phyloP scores from a whole-genome alignment of 2,329 filamentous ascomycete species.

The Plenodomus lindquistii region DNA sequence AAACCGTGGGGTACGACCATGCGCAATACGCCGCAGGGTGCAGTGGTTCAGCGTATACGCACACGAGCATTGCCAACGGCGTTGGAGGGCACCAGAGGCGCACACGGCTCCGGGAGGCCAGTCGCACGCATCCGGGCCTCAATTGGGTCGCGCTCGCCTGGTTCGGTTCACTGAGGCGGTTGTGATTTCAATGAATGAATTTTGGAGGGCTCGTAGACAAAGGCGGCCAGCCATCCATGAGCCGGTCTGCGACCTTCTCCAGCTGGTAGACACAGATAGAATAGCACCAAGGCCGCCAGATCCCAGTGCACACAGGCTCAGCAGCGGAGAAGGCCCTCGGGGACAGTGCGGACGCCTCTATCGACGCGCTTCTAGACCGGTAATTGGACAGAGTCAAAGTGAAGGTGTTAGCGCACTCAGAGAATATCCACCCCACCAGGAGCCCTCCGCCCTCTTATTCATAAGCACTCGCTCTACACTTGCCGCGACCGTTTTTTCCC shows the following conservation, averaged over 20 bases:
- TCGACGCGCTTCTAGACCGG: constrained; percentile 30
- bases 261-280: constrained; percentile 12
- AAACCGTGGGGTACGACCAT: constrained; percentile 45
- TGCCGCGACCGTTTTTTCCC: constrained; percentile 19
- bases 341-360: constrained; percentile 26
- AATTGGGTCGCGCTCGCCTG: no score
- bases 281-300: constrained; percentile 22
- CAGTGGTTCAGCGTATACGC: constrained; percentile 23
- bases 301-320: constrained; percentile 20
- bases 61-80: constrained; percentile 21
- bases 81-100: no score
- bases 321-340: constrained; percentile 20
- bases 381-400: constrained; percentile 37
- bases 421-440: constrained; percentile 43
- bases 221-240: constrained; percentile 24
- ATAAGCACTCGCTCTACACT: constrained; percentile 39
- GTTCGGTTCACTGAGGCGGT: no score
- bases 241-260: no score
- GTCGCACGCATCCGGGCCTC: no score
- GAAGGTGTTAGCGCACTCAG: constrained; percentile 38
- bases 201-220: constrained; percentile 15
- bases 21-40: constrained; percentile 27
- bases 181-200: no score
- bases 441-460: constrained; percentile 34
- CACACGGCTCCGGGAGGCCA: no score